Percentiles rank a stretch among this genome's conserved stretches.
phyloP scores from a whole-genome alignment of 345 rosid genomes.

The Camelina hispida region DNA sequence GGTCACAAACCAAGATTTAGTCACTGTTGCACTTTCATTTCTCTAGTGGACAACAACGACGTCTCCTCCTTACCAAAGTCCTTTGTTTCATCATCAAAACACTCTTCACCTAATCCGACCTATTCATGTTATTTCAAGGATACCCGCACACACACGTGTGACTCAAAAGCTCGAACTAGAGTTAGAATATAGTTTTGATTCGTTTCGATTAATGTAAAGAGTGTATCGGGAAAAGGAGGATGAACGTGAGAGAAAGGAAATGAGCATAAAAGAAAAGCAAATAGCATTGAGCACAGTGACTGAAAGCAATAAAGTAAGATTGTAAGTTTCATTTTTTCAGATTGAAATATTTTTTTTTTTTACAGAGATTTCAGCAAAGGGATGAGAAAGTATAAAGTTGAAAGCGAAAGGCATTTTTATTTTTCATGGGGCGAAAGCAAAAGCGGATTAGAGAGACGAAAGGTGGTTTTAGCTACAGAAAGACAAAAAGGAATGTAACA shows the following conservation, averaged over 20 bases:
- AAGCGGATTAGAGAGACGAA: slow-evolving; percentile 38
- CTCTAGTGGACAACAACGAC: slow-evolving; percentile 44
- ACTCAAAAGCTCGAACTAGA: not conserved
- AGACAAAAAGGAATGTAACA: slow-evolving; percentile 42
- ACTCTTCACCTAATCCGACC: slow-evolving; percentile 24
- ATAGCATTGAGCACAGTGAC: slow-evolving; percentile 31
- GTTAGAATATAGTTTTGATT: slow-evolving; percentile 4
- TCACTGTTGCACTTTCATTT: slow-evolving; percentile 36
- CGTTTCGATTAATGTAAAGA: slow-evolving; percentile 18
- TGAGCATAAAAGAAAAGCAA: slow-evolving; percentile 33
- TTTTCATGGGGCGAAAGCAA: slow-evolving; percentile 36
- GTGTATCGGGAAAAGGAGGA: slow-evolving; percentile 1
- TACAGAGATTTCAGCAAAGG: slow-evolving; percentile 36
- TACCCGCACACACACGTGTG: slow-evolving; percentile 1
- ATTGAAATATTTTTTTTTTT: slow-evolving; percentile 7
- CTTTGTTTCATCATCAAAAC: slow-evolving; percentile 40
- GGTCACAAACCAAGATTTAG: slow-evolving; percentile 43
- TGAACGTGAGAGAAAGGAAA: slow-evolving; percentile 35
- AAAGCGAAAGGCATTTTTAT: slow-evolving; percentile 36
- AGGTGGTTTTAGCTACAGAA: slow-evolving; percentile 42
- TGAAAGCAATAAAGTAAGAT: slow-evolving; percentile 38
- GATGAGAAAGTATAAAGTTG: slow-evolving; percentile 38
- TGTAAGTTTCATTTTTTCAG: slow-evolving; percentile 34
- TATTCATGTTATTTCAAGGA: slow-evolving; percentile 33
- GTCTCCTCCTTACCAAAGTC: slow-evolving; percentile 28